Evolutionary conservation across 306 rosid genomes (phyloP).

Genomic region (Quercus engelmannii): DNA sequence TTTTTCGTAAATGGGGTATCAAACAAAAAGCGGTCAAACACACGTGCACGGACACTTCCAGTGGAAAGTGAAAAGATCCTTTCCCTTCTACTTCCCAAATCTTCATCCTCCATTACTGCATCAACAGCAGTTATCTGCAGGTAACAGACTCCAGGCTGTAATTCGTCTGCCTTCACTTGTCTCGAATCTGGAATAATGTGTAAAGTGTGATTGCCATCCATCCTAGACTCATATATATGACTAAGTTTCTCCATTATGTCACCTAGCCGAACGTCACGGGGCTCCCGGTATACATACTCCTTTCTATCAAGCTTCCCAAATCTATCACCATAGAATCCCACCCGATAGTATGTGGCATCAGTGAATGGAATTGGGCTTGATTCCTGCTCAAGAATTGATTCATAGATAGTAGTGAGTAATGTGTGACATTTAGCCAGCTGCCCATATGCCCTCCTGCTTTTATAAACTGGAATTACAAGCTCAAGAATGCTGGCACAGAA

Average conservation of each 20-base stretch:
- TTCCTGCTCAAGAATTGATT: conserved; percentile 95
- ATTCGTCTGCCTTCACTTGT: conserved; percentile 96
- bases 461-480: conserved; percentile 93
- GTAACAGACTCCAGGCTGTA: conserved; percentile 93
- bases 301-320: conserved; percentile 78
- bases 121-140: conserved; percentile 97
- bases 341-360: conserved; percentile 95
- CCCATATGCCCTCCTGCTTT: conserved; percentile 89
- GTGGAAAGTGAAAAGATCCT: conserved; percentile 92
- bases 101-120: conserved; percentile 97
- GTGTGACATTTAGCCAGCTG: conserved; percentile 95
- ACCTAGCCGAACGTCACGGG: conserved; percentile 94
- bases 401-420: conserved; percentile 74
- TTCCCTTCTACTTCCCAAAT: conserved; percentile 81
- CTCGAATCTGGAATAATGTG: conserved; percentile 93
- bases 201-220: conserved; percentile 87
- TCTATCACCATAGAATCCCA: conserved; percentile 88
- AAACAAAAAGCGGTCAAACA: conserved; percentile 93
- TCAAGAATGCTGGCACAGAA: conserved; percentile 97
- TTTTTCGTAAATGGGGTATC: conserved; percentile 97
- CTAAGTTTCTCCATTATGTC: conserved; percentile 99
- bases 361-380: conserved; percentile 96
- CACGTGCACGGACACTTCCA: conserved; percentile 91
- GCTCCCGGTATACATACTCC: conserved; percentile 91
- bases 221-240: conserved; percentile 83